Evolutionary conservation across 495 filamentous ascomycete genomes (phyloP), one percentile per base, ranked within the genome.

Genomic region (Aspergillus olivimuriae): DNA sequence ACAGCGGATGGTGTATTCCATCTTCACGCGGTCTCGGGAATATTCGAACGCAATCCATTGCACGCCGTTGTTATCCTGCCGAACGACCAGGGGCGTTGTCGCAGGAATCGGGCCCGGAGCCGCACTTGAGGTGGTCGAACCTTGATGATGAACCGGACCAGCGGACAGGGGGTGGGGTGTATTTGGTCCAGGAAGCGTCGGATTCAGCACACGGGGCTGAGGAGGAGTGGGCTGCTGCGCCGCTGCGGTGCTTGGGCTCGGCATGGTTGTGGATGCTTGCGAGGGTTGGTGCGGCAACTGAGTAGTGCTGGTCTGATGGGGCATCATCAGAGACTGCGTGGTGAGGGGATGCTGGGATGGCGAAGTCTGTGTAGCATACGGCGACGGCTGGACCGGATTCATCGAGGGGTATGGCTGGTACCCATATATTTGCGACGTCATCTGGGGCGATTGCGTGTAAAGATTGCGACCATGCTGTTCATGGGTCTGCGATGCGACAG

Each of bases 21-120:
- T 95, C 78, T 98, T 98, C 50, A 98, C 89, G 21, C 92, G 76
- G 61, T 98, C 92, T 19, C 92, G 81, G 12, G 94, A 97, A 62
- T 98, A 98, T 57, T 98, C 92, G 45, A 98, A 98, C 2, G 89
- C 88, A 50, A 98, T 98, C 92, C 92, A 97, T 59, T 98, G 92
- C 9, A 97, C 92, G 12, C 92, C 92, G 51, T 95, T 96, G 55
- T 86, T 85, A 56, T 97, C 92, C 62, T 97, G 91, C 47, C 91
- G 75, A 28, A 97, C 92, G 5, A 98, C 91, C 4, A 95, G 70
- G 0, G 92, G 92, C 0, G 92, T 97, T 10, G 92, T 98, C 1
- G 92, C 92, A n/a, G 92, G 92, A 58, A 98, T 98, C 1, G 92
- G 92, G 9, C 92, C 92, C n/a, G 92, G 92, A 17, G 92, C 92